phyloP scores from a whole-genome alignment of 371 early-diverging fungal genomes.

The Apophysomyces variabilis region DNA sequence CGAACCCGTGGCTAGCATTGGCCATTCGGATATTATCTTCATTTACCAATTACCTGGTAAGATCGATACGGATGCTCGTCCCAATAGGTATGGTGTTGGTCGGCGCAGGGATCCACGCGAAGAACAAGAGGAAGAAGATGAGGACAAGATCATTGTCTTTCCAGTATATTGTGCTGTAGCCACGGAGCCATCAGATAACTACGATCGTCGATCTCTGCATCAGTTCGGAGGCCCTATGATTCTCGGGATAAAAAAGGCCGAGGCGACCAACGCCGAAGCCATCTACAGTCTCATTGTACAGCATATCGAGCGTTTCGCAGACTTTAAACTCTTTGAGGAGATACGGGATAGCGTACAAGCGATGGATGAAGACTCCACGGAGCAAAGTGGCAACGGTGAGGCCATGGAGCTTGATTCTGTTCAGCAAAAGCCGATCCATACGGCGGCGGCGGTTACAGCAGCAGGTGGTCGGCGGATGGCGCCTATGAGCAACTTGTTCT shows the following conservation, averaged over 20 bases:
- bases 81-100: conserved; percentile 14
- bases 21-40: conserved; percentile 64
- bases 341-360: neutral
- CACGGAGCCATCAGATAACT: conserved; percentile 12
- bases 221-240: conserved; percentile 52
- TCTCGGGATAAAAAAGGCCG: conserved; percentile 35
- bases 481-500: conserved; percentile 46
- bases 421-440: conserved; percentile 39
- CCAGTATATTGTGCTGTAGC: conserved; percentile 41
- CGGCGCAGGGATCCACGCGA: neutral
- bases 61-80: conserved; percentile 13
- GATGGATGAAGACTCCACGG: conserved; percentile 19
- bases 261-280: conserved; percentile 29
- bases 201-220: neutral
- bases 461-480: conserved; percentile 42
- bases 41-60: conserved; percentile 67
- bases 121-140: conserved; percentile 15
- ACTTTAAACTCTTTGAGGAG: conserved; percentile 50
- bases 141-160: conserved; percentile 32
- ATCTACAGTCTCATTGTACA: conserved; percentile 36
- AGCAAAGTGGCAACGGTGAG: conserved; percentile 9
- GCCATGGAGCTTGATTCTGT: conserved; percentile 5
- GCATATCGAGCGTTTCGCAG: conserved; percentile 44
- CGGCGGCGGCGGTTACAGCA: conserved; percentile 50
- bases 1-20: conserved; percentile 67